These are phyloP conservation scores for Leishmania amazonensis DNA, from an alignment of 208 protist genomes.

Conservation along the genomic window DNA sequence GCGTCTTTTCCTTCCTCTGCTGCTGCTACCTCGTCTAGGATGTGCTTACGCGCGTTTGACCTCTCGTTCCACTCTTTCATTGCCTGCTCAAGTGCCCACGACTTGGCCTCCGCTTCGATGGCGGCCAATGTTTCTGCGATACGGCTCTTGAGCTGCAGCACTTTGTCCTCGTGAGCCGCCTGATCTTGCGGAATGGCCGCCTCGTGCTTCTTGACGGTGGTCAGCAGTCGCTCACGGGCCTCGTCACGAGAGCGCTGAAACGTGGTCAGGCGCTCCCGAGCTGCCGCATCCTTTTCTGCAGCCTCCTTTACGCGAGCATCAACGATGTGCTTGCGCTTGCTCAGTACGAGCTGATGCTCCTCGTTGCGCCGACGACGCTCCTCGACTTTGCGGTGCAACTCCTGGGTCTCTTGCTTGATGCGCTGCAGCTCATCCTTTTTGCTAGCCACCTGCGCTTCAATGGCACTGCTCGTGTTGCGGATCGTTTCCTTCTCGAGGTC, in stretches of 20 bases:
- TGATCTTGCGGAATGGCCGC: conserved; percentile 43
- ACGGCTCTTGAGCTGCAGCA: conserved; percentile 43
- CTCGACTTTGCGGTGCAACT: conserved; percentile 71
- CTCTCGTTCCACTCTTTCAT: conserved; percentile 72
- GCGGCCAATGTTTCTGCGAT: conserved; percentile 48
- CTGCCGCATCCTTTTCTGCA: conserved; percentile 58
- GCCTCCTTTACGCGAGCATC: conserved; percentile 37
- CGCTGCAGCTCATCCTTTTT: conserved; percentile 69
- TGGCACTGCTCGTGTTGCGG: conserved; percentile 65
- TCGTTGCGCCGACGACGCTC: conserved; percentile 69
- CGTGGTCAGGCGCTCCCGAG: conserved; percentile 40
- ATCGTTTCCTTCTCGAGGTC: conserved; percentile 82
- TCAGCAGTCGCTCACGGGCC: conserved; percentile 46
- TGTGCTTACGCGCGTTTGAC: conserved; percentile 53
- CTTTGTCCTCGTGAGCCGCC: conserved; percentile 51
- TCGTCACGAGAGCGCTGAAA: conserved; percentile 64
- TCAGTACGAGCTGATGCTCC: conserved; percentile 62
- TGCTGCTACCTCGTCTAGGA: conserved; percentile 55
- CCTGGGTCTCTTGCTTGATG: conserved; percentile 61
- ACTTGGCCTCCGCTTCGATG: conserved; percentile 72
- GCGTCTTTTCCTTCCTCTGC: conserved; percentile 66
- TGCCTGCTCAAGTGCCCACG: conserved; percentile 75
- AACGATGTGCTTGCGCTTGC: conserved; percentile 53
- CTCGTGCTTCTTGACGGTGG: conserved; percentile 54
- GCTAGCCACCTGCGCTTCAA: conserved; percentile 56